Evolutionary conservation across 768 basidiomycete genomes (phyloP), one percentile per base, ranked within the genome.

Genomic region (Cystobasidium tubakii): DNA sequence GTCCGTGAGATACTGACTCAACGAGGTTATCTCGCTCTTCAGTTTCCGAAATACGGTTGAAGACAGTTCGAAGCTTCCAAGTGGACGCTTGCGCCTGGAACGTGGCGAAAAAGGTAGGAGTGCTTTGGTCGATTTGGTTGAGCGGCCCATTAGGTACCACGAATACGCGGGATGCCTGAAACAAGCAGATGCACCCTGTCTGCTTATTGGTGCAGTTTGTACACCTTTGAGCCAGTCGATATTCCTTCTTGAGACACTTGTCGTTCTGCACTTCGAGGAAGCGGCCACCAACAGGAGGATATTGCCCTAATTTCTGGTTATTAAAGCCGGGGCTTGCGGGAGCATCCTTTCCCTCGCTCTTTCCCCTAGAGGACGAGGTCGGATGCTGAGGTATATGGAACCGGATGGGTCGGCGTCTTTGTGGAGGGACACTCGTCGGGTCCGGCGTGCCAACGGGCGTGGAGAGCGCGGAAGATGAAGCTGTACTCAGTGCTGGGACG

Each of bases 101-200:
- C 13, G 44, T 46, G 12, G 46, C 12, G 46, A 69, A 54, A 43
- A 69, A 69, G 46, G 17, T 44, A 23, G 66, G 66, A 19, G 66
- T 69, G 21, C 4, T 23, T 3, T 23, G 39, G 44, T 29, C 46
- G 46, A 54, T 63, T 4, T 4, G 17, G 19, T 63, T 64, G 39
- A 17, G 21, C 1, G 54, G 33, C 15, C 13, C 6, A 13, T 33
- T 23, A 4, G n/a, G 54, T 9, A 62, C 25, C n/a, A 72, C 60
- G 66, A 72, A 63, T 10, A 46, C 36, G 7, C 70, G 54, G 21
- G 57, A 62, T n/a, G 67, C 70, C 2, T 33, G 36, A 53, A 72
- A 72, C 13, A 36, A 29, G 36, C 70, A 72, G 9, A 15, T n/a
- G 25, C 15, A 31, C 27, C 31, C 27, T 7, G 39, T 19, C n/a